A percentile compares a stretch with the other conserved stretches of the same genome.
These are phyloP conservation scores for Barnettozyma sucrosica DNA, from an alignment of 805 yeast species.

Conservation along the genomic window DNA sequence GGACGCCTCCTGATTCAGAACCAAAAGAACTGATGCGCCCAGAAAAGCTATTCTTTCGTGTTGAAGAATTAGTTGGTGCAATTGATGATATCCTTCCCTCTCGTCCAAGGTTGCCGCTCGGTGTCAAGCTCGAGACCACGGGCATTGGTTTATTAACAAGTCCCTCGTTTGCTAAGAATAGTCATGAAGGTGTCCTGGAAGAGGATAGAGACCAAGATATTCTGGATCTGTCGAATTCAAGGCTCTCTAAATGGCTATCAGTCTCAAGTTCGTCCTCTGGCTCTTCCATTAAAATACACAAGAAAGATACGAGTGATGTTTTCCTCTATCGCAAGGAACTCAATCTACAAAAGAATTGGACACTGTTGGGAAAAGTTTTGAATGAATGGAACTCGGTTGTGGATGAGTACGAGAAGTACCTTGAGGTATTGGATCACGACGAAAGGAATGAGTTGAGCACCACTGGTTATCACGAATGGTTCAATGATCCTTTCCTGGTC, in stretches of 20 bases:
- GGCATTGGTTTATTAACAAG: conserved; percentile 1
- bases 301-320: background rate
- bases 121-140: background rate
- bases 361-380: conserved; percentile 39
- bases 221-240: background rate
- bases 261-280: background rate
- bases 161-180: background rate
- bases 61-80: conserved; percentile 4
- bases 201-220: conserved; percentile 1
- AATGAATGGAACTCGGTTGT: conserved; percentile 47
- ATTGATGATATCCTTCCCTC: background rate
- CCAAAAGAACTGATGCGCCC: background rate
- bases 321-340: background rate
- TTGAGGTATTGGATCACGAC: conserved; percentile 6
- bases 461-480: conserved; percentile 7
- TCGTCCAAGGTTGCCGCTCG: conserved; percentile 8
- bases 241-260: conserved; percentile 5
- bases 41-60: conserved; percentile 5
- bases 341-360: conserved; percentile 15
- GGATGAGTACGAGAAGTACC: conserved; percentile 40
- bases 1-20: background rate
- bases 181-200: background rate
- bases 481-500: conserved; percentile 13
- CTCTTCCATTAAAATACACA: background rate
- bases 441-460: background rate